phyloP scores from a whole-genome alignment of 1,139 yeast species.

The Hanseniaspora gamundiae region DNA sequence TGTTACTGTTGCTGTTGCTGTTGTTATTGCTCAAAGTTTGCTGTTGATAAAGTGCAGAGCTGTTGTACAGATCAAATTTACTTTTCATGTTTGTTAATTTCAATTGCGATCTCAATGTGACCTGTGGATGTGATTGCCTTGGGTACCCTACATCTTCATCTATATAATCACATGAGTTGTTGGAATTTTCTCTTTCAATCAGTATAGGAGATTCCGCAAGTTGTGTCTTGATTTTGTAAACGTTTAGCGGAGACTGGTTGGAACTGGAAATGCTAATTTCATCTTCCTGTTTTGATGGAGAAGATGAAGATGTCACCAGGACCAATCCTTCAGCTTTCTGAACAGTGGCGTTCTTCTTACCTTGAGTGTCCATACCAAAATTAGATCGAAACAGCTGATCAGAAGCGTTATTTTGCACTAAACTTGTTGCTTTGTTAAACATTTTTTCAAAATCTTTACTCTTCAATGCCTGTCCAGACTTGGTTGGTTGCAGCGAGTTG shows the following conservation, averaged over 20 bases:
- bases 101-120: constrained; percentile 8
- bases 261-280: constrained; percentile 9
- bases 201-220: neutral
- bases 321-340: neutral
- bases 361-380: neutral
- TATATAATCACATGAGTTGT: neutral
- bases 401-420: neutral
- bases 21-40: constrained; percentile 2
- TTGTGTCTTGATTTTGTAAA: neutral
- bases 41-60: constrained; percentile 3
- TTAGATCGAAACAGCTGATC: neutral
- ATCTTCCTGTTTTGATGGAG: neutral
- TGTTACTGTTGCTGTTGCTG: neutral
- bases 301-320: neutral
- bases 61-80: constrained; percentile 8
- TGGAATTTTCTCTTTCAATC: constrained; percentile 6
- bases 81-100: constrained; percentile 11
- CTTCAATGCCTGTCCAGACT: neutral
- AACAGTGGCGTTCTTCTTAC: neutral
- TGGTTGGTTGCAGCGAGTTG: neutral
- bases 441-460: neutral
- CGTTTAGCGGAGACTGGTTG: constrained; percentile 11
- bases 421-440: neutral
- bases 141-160: neutral
- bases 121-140: neutral